phyloP scores from a whole-genome alignment of 495 filamentous ascomycete species.

The Neurospora cerealis region DNA sequence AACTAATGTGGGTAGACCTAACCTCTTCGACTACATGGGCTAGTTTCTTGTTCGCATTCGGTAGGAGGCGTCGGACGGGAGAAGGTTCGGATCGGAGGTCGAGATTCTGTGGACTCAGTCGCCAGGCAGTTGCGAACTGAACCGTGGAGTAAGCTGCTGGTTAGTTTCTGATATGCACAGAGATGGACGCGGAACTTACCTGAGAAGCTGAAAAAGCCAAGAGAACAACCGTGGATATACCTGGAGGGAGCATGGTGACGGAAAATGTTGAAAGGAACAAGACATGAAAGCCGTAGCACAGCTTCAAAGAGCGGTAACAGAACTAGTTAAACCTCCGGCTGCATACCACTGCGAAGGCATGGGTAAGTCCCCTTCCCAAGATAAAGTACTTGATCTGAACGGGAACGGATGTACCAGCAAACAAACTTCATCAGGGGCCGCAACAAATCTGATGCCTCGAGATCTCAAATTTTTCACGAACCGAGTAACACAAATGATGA shows the following conservation, averaged over 20 bases:
- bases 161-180: neutral
- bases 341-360: neutral
- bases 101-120: neutral
- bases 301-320: neutral
- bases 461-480: rapidly evolving
- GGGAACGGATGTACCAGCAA: neutral
- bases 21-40: neutral
- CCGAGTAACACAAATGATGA: neutral
- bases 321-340: neutral
- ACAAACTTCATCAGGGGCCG: neutral
- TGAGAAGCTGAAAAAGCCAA: neutral
- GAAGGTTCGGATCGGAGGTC: neutral
- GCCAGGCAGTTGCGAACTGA: neutral
- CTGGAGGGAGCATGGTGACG: neutral
- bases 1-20: neutral
- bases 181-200: no score
- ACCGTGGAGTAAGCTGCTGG: neutral
- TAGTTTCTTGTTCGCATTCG: neutral
- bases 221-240: neutral
- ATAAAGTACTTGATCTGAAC: neutral
- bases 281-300: neutral
- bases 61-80: neutral
- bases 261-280: neutral
- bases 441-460: neutral
- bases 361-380: neutral